phyloP scores from a whole-genome alignment of 116 monocot species.

The Phalaenopsis hybrid region DNA sequence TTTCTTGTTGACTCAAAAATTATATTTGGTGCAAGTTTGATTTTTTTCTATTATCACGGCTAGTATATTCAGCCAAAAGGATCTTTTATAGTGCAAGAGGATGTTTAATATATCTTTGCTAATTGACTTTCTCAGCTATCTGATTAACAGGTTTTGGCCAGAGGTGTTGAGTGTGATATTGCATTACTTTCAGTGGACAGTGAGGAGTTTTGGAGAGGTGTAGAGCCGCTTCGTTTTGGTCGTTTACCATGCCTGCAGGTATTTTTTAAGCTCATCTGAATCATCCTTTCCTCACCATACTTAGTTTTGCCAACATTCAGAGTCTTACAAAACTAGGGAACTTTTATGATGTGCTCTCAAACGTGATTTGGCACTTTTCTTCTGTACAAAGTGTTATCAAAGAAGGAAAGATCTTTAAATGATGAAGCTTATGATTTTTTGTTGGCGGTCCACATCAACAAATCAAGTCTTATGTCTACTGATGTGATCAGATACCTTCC shows the following conservation, averaged over 20 bases:
- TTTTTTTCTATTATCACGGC: background rate
- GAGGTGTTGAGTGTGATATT: conserved; percentile 90
- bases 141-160: conserved; percentile 83
- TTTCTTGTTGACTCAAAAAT: no score
- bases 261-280: background rate
- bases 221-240: conserved; percentile 80
- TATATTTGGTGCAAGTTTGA: background rate
- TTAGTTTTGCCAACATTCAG: background rate
- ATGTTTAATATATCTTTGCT: conserved; percentile 12
- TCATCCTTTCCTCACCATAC: background rate
- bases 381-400: background rate
- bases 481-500: no score
- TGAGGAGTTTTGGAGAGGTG: conserved; percentile 92
- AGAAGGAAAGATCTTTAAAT: background rate
- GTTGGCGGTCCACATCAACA: background rate
- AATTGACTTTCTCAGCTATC: conserved; percentile 34
- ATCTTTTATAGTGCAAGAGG: background rate
- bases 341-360: background rate
- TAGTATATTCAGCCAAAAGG: background rate
- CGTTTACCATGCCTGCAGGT: conserved; percentile 91
- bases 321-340: background rate
- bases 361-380: background rate
- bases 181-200: conserved; percentile 90
- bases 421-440: background rate
- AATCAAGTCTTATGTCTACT: background rate